Evolutionary conservation across 2,329 filamentous ascomycete species (phyloP).

Genomic region (Botrytis sinoallii): DNA sequence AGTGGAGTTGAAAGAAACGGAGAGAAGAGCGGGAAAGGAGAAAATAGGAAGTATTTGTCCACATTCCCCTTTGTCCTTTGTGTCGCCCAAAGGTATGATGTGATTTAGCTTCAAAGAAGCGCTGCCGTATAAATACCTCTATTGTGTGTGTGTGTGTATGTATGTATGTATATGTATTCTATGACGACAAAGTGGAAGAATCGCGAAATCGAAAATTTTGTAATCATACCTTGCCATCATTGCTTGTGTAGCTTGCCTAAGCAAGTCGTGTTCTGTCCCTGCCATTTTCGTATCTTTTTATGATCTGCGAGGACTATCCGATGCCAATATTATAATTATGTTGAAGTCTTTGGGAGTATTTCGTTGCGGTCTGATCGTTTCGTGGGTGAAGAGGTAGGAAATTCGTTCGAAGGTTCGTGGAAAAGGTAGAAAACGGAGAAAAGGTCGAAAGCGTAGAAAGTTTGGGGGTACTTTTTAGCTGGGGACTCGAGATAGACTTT

Average conservation of each 20-base stretch:
- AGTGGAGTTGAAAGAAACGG: slow-evolving; percentile 4
- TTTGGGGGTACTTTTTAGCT: background rate
- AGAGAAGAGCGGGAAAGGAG: background rate
- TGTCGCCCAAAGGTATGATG: background rate
- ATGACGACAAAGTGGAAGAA: slow-evolving; percentile 18
- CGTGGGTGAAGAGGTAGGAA: background rate
- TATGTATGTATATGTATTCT: background rate
- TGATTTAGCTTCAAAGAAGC: background rate
- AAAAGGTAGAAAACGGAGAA: background rate
- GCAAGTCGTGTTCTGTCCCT: slow-evolving; percentile 36
- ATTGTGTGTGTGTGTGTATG: background rate
- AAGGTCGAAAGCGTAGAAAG: background rate
- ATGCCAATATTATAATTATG: background rate
- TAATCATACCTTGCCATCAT: slow-evolving; percentile 39
- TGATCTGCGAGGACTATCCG: slow-evolving; percentile 8
- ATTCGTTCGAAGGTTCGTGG: background rate
- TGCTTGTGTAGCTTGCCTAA: slow-evolving; percentile 39
- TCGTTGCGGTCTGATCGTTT: background rate
- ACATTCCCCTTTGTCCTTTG: background rate
- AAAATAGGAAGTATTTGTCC: background rate
- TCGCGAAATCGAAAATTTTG: slow-evolving; percentile 17
- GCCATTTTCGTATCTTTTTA: slow-evolving; percentile 27
- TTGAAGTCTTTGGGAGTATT: background rate
- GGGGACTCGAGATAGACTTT: background rate
- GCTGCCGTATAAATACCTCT: background rate